Evolutionary conservation across 805 yeast species (phyloP).

Genomic region (Schizosaccharomyces osmophilus): DNA sequence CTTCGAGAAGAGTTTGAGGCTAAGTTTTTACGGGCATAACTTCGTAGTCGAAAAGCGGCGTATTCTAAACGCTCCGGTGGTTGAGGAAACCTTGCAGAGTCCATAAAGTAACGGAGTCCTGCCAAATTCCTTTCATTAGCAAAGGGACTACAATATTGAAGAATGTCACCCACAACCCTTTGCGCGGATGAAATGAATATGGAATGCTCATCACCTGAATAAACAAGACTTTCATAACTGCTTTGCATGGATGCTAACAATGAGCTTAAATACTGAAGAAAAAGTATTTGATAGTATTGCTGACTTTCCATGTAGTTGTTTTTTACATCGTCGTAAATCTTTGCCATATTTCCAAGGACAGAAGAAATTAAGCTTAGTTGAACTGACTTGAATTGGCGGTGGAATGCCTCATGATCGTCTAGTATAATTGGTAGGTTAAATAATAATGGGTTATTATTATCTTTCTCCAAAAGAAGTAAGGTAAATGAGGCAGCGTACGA

Average conservation of each 20-base stretch:
- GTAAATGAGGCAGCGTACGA: neutral
- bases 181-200: neutral
- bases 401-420: neutral
- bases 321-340: neutral
- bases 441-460: neutral
- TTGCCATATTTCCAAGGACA: neutral
- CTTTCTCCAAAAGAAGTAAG: neutral
- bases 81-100: neutral
- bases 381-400: neutral
- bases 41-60: neutral
- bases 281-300: neutral
- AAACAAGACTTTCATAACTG: neutral
- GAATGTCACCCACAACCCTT: neutral
- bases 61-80: constrained; percentile 2
- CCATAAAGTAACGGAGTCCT: neutral
- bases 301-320: neutral
- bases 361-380: neutral
- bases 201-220: neutral
- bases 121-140: neutral
- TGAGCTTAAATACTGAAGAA: neutral
- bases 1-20: neutral
- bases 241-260: neutral
- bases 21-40: neutral
- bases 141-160: constrained; percentile 1
- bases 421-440: neutral